Evolutionary conservation across 2,329 filamentous ascomycete genomes (phyloP), one percentile per base, ranked within the genome.

Genomic region (Calonectria henricotiae): DNA sequence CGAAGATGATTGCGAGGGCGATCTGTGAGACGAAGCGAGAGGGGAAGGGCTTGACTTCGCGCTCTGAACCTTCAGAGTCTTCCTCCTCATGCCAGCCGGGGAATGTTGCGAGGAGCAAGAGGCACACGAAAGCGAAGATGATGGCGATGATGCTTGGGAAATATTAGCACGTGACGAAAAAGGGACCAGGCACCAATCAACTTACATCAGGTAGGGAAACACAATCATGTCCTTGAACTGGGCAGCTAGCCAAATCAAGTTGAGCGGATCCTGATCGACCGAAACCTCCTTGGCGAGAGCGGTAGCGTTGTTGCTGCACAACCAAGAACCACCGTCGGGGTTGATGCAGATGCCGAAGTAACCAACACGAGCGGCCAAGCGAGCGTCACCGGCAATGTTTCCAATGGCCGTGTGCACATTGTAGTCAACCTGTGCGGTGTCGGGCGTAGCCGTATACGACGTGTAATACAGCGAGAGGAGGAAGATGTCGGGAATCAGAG

Each of bases 151-250:
- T 99, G 74, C 94, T 96, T 75, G 32, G 23, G 25, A 17, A 5
- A 3, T 11, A 67, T 75, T 39, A 76, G 71, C 25, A 32, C 43
- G 2, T 9, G 43, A 23, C n/a, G 11, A 20, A 23, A 7, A 46
- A 9, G 3, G 3, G n/a, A 46, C n/a, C 11, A 5, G 20, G 8
- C 3, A 12, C n/a, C 3, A 11, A n/a, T 8, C 41, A 17, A 86
- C 93, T 86, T 83, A 96, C 93, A 99, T 92, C 23, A 99, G 86
- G 80, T 98, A 99, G 11, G 96, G 96, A 81, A 99, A 99, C 51
- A 99, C 96, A 81, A 99, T 96, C 84, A 95, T 96, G 83, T 98
- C 95, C 83, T 98, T 98, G 86, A 99, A 99, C 75, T 97, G 97
- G 77, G 93, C 92, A 27, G 96, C 96, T 66, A 99, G 90, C 96